Base-by-base conservation (phyloP, 495 filamentous ascomycete genomes). In the Clohesyomyces aquaticus region DNA sequence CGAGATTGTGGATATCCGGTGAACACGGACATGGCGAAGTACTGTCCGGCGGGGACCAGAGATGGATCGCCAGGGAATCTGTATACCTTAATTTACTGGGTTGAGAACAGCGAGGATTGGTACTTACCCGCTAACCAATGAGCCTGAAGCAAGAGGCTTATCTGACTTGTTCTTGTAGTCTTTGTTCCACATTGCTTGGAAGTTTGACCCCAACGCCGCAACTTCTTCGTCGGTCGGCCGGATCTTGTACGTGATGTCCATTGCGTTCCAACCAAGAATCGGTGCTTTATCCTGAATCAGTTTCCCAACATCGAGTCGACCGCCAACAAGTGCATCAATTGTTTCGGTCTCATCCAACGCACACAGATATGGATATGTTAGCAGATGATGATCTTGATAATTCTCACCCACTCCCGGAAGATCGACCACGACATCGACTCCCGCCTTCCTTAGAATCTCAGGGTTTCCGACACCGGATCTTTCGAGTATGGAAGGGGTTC, bases 1-100 rank as follows among this genome's bases (percentile, higher is more conserved):
- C 83, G 82, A 4, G 82, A 83, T 55, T 78, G 79, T 9, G 84
- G 83, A 66, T 86, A 83, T 22, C 73, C 69, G 3, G 78, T 78
- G 64, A 74, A 84, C 11, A 65, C 59, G 19, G 59, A 72, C 0
- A 75, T 47, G 1, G 74, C 67, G 25, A 77, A 42, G 62, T 77
- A 80, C 32, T 81, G 78, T n/a, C 69, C 77, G 3, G 50, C 32
- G 8, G 75, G 71, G 16, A 74, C 53, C 3, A 22, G 56, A 25
- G 66, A 63, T 38, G 69, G 61, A 35, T 69, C 62, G 25, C 35
- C 77, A 42, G 70, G 79, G 68, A 61, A 61, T 4, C 74, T 74
- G 45, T 45, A 45, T 23, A 27, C 19, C 22, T 58, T 56, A 41
- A 49, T 43, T 56, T 50, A 19, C 27, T 21, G n/a, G 3, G 26